Evolutionary conservation across 2,329 filamentous ascomycete genomes (phyloP), one percentile per base, ranked within the genome.

Genomic region (Aspergillus sp.): DNA sequence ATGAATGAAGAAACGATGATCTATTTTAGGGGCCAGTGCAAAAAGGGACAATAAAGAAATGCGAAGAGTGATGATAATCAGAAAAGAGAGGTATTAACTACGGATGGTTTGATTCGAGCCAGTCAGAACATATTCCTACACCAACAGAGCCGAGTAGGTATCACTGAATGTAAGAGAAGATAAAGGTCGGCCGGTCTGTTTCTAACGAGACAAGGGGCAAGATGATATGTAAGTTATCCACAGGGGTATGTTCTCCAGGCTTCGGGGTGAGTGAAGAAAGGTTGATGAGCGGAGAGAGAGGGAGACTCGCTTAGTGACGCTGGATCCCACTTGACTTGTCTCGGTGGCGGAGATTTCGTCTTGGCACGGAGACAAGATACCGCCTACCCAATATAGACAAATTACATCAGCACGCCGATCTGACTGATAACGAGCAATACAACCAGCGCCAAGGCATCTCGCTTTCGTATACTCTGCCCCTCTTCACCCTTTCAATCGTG

Each of bases 81-180:
- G 57, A 52, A 63, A 47, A 57, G 47, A 45, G 41, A 48, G 59
- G 47, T 36, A 63, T 61, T 55, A 51, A 62, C 64, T 67, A 69
- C 65, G 64, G 55, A 28, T 59, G 57, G 47, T 38, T 56, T 55
- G 64, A 9, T 60, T 59, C 48, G 59, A 63, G 38, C 57, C 39
- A 56, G 62, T 58, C 57, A 49, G 62, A 51, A 47, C 48, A 61
- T 60, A 48, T 59, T 63, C 59, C 59, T 67, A 67, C 61, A 63
- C 55, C 30, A 32, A 41, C 23, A 49, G 23, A 41, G 51, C 23
- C 43, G 48, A 51, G 47, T 9, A 30, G 48, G 21, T 36, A 25
- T 41, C 21, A 41, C 23, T 49, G 32, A 28, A 25, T 55, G 21
- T 28, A 23, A 49, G 21, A 38, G 38, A 28, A 36, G 17, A 47